These are phyloP conservation scores for Talaromyces ruber DNA, from an alignment of 495 filamentous ascomycete genomes.

Conservation along the genomic window DNA sequence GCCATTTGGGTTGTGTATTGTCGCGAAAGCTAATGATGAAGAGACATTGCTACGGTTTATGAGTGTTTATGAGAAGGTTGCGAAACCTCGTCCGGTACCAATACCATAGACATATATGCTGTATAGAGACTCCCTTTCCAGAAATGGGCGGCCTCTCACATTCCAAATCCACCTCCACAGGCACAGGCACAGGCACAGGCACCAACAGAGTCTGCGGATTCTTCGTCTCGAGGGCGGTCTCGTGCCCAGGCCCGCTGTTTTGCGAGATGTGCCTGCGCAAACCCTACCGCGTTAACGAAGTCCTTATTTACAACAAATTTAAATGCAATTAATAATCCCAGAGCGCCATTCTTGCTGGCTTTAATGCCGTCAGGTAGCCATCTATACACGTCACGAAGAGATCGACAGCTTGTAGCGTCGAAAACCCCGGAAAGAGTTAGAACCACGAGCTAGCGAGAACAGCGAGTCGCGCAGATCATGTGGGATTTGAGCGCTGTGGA, in stretches of 20 bases:
- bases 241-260: slow-evolving; percentile 11
- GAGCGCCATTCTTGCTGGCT: slow-evolving; percentile 11
- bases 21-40: slow-evolving; percentile 16
- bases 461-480: slow-evolving; percentile 2
- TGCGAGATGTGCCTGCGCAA: slow-evolving; percentile 1
- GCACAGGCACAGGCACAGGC: slow-evolving; percentile 3
- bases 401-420: not conserved
- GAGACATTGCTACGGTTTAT: slow-evolving; percentile 20
- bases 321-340: no score
- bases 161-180: not conserved
- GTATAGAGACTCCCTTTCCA: not conserved
- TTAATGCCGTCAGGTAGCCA: slow-evolving; percentile 7
- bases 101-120: not conserved
- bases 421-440: not conserved
- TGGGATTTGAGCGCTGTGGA: slow-evolving; percentile 1
- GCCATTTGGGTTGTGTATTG: slow-evolving; percentile 22
- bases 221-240: slow-evolving; percentile 9
- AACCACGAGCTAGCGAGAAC: slow-evolving; percentile 3
- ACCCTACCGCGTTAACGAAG: slow-evolving; percentile 6
- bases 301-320: no score
- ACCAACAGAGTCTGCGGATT: slow-evolving; percentile 11
- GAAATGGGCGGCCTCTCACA: not conserved
- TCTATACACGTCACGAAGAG: slow-evolving; percentile 10
- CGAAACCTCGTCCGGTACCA: slow-evolving; percentile 12
- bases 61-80: slow-evolving; percentile 14